Conservation (phyloP, 2,329 filamentous ascomycete species). For the Arthrinium phaeospermum region DNA sequence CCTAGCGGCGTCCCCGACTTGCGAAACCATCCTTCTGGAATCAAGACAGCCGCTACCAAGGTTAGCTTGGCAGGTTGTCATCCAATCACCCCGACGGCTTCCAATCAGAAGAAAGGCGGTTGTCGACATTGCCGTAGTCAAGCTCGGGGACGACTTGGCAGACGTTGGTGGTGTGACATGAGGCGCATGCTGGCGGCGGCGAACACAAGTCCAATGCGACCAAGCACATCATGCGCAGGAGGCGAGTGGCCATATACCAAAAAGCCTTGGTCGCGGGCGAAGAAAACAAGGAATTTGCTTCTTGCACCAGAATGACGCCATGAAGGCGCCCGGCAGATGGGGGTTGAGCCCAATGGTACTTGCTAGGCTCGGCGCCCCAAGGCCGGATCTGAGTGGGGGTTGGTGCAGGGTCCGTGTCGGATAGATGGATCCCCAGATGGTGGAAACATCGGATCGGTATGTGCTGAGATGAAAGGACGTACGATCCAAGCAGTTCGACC, state of each 20-base stretch:
- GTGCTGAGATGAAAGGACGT: constrained; percentile 14
- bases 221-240: background rate
- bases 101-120: background rate
- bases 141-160: background rate
- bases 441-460: constrained; percentile 14
- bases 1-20: background rate
- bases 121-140: background rate
- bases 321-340: constrained; percentile 6
- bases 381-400: constrained; percentile 14
- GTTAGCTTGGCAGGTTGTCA: background rate
- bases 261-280: constrained; percentile 10
- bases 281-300: constrained; percentile 13
- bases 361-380: constrained; percentile 3
- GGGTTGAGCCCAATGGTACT: background rate
- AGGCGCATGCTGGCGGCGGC: background rate
- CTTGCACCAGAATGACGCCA: constrained; percentile 7
- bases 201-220: constrained; percentile 1
- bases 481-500: constrained; percentile 15
- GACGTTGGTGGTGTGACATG: background rate
- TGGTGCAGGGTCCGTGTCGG: constrained; percentile 15
- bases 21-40: background rate
- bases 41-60: background rate
- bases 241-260: background rate
- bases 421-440: constrained; percentile 13
- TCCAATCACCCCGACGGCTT: background rate